Conservation (phyloP, 192 early-diverging fungal genomes). For the Coemansia sp. region DNA sequence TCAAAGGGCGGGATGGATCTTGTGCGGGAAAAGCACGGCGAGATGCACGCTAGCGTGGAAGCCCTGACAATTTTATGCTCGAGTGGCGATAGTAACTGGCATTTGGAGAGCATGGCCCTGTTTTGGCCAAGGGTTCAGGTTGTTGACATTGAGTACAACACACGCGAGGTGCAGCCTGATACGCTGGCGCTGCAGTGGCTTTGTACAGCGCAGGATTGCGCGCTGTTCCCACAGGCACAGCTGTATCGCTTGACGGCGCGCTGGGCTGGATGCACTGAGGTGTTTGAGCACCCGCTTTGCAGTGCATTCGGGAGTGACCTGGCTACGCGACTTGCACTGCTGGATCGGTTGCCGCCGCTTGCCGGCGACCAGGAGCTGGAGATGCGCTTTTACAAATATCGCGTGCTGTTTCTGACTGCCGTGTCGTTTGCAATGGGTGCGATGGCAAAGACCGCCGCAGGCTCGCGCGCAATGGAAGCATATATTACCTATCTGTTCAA, state of each 20-base stretch:
- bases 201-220: conserved; percentile 24
- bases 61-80: conserved; percentile 26
- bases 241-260: conserved; percentile 38
- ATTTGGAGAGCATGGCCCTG: conserved; percentile 30
- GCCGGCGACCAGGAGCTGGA: conserved; percentile 19
- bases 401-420: conserved; percentile 36
- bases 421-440: conserved; percentile 45
- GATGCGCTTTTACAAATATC: conserved; percentile 44
- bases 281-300: conserved; percentile 45
- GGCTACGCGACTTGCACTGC: conserved; percentile 23
- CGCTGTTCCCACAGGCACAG: conserved; percentile 32
- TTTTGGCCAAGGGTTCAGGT: conserved; percentile 38
- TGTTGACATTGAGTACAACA: conserved; percentile 37
- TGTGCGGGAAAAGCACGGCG: conserved; percentile 32
- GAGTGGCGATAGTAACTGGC: conserved; percentile 18
- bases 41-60: conserved; percentile 19
- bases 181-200: conserved; percentile 31
- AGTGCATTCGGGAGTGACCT: conserved; percentile 18
- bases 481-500: conserved; percentile 46
- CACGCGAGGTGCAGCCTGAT: conserved; percentile 35
- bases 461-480: conserved; percentile 38
- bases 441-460: conserved; percentile 29
- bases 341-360: conserved; percentile 24
- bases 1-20: conserved; percentile 40
- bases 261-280: conserved; percentile 51